phyloP scores from a whole-genome alignment of 495 filamentous ascomycete genomes.

The Penicillium salamii region DNA sequence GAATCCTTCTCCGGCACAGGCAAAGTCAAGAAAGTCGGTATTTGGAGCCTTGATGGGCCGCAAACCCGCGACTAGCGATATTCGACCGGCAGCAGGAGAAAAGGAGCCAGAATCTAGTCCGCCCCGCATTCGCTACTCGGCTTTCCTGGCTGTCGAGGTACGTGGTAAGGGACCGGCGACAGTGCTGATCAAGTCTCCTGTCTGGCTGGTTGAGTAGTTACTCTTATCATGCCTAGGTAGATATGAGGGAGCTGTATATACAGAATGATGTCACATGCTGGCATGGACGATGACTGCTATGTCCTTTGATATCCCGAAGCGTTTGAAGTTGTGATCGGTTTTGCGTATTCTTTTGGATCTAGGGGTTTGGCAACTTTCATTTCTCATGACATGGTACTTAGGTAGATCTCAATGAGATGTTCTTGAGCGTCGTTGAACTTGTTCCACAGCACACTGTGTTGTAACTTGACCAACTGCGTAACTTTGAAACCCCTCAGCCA shows the following conservation, averaged over 20 bases:
- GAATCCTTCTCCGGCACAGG: conserved; percentile 21
- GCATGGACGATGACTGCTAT: conserved; percentile 12
- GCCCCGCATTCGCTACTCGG: conserved; percentile 69
- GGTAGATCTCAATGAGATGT: too few relatives aligned
- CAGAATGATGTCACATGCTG: conserved; percentile 10
- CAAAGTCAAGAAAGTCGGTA: conserved; percentile 31
- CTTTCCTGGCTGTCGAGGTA: conserved; percentile 84
- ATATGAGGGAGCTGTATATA: conserved; percentile 12
- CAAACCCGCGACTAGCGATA: conserved; percentile 17
- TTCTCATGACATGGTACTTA: too few relatives aligned
- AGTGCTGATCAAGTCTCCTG: conserved; percentile 84
- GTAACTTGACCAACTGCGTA: too few relatives aligned
- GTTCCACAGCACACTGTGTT: too few relatives aligned
- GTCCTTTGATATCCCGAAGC: conserved; percentile 7
- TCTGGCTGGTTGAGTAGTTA: conserved; percentile 62
- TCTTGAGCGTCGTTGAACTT: too few relatives aligned
- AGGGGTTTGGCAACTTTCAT: too few relatives aligned
- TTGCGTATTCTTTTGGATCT: background rate
- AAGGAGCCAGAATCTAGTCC: conserved; percentile 14
- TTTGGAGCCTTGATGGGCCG: conserved; percentile 50
- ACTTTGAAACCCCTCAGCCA: too few relatives aligned
- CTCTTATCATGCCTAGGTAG: background rate
- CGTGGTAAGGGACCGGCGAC: conserved; percentile 57
- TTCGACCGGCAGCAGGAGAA: conserved; percentile 9
- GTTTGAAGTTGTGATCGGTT: background rate